These are phyloP conservation scores for Moniliella sp. DNA, from an alignment of 1,284 basidiomycete species.

Conservation along the genomic window DNA sequence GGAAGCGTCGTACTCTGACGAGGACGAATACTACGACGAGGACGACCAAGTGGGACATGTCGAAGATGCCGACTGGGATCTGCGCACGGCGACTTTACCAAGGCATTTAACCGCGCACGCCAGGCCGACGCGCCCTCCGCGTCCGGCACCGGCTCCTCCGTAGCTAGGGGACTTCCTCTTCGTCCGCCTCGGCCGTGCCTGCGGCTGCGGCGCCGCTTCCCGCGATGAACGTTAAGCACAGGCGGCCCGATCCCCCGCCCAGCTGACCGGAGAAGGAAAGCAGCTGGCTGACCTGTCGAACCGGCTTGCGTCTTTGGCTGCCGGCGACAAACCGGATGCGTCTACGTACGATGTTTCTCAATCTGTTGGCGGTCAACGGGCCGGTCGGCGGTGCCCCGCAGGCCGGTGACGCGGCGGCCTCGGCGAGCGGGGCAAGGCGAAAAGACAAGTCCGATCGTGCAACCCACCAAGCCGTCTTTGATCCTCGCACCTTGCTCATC, in stretches of 20 bases:
- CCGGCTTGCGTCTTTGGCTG: conserved; percentile 17
- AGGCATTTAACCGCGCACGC: conserved; percentile 28
- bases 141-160: conserved; percentile 1
- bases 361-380: conserved; percentile 20
- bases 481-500: conserved; percentile 28
- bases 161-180: neutral
- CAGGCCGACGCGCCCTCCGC: conserved; percentile 16
- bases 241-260: neutral
- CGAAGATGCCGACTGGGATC: neutral
- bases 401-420: conserved; percentile 16
- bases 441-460: conserved; percentile 32
- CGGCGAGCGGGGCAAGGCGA: conserved; percentile 9
- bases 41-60: neutral
- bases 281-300: conserved; percentile 22
- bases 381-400: conserved; percentile 18
- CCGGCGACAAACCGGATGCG: too few relatives aligned
- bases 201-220: conserved; percentile 4
- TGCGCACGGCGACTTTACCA: conserved; percentile 18
- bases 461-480: conserved; percentile 28
- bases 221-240: conserved; percentile 8
- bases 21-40: neutral
- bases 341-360: conserved; percentile 28
- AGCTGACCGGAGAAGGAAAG: conserved; percentile 3
- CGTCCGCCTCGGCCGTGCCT: neutral
- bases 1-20: too few relatives aligned